Evolutionary conservation across 495 filamentous ascomycete genomes (phyloP).

Genomic region (Xylaria sp.): DNA sequence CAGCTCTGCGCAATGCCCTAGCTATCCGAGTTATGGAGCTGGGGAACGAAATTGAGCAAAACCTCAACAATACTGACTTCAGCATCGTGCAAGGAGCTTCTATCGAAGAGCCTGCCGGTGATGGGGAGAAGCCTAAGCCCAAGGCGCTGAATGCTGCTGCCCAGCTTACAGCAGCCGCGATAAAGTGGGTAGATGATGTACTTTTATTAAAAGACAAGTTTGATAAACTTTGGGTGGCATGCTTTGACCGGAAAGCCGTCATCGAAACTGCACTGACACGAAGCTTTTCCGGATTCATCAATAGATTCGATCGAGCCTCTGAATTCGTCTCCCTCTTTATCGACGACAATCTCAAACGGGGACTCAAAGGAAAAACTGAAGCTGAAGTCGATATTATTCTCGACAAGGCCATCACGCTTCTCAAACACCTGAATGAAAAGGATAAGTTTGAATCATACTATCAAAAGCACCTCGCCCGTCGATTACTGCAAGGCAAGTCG

Average conservation of each 20-base stretch:
- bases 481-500: conserved; percentile 84
- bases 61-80: conserved; percentile 59
- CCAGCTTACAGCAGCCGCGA: conserved; percentile 76
- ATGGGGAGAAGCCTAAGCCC: conserved; percentile 51
- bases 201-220: conserved; percentile 88
- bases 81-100: conserved; percentile 50
- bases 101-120: conserved; percentile 57
- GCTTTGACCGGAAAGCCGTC: conserved; percentile 76
- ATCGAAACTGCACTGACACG: conserved; percentile 81
- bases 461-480: conserved; percentile 91
- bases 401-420: conserved; percentile 86
- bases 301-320: conserved; percentile 78
- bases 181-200: conserved; percentile 95
- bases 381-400: conserved; percentile 84
- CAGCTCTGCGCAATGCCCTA: conserved; percentile 70
- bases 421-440: conserved; percentile 88
- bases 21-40: conserved; percentile 78
- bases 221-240: conserved; percentile 72
- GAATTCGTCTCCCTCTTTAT: conserved; percentile 97
- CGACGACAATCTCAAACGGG: conserved; percentile 94
- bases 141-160: conserved; percentile 52
- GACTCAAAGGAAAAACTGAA: conserved; percentile 91
- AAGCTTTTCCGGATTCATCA: conserved; percentile 91
- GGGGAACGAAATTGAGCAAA: conserved; percentile 80
- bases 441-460: conserved; percentile 98